A percentile compares a stretch with the other conserved stretches of the same genome.
These are phyloP conservation scores for Naganishia vishniacii DNA, from an alignment of 768 basidiomycete species.

Conservation along the genomic window DNA sequence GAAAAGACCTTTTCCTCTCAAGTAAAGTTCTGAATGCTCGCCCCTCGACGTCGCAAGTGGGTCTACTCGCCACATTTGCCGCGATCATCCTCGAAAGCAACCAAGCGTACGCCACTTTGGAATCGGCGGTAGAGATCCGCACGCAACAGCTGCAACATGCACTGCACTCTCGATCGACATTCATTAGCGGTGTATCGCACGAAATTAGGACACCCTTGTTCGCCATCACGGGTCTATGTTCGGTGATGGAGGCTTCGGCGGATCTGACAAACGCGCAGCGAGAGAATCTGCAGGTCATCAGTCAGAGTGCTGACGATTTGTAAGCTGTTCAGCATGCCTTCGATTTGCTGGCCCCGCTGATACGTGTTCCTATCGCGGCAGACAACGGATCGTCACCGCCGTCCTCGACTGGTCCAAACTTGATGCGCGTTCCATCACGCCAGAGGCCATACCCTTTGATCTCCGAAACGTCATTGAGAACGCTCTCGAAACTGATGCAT, in stretches of 20 bases:
- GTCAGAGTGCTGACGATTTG: slow-evolving; percentile 35
- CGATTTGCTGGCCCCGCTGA: background rate
- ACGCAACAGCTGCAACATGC: slow-evolving; percentile 27
- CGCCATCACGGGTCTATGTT: slow-evolving; percentile 32
- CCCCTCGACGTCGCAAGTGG: slow-evolving; percentile 17
- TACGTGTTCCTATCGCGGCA: background rate
- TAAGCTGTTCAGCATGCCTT: background rate
- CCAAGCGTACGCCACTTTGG: slow-evolving; percentile 15
- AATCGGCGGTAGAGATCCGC: slow-evolving; percentile 18
- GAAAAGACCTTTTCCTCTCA: slow-evolving; percentile 23
- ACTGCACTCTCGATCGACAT: slow-evolving; percentile 14
- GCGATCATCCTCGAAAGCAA: slow-evolving; percentile 21
- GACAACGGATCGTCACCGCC: slow-evolving; percentile 38
- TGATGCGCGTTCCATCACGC: slow-evolving; percentile 32
- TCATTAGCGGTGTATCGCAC: slow-evolving; percentile 33
- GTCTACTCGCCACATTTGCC: slow-evolving; percentile 20
- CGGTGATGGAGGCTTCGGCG: slow-evolving; percentile 37
- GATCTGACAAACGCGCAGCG: slow-evolving; percentile 36
- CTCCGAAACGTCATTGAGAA: slow-evolving; percentile 39
- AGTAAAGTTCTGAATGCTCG: background rate
- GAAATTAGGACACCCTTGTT: slow-evolving; percentile 43
- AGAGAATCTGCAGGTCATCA: slow-evolving; percentile 39
- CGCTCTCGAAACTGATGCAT: slow-evolving; percentile 35
- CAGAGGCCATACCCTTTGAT: slow-evolving; percentile 38
- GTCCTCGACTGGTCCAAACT: slow-evolving; percentile 34